Base-by-base conservation (phyloP, 1,284 basidiomycete species). In the Ustilago cynodontis region DNA sequence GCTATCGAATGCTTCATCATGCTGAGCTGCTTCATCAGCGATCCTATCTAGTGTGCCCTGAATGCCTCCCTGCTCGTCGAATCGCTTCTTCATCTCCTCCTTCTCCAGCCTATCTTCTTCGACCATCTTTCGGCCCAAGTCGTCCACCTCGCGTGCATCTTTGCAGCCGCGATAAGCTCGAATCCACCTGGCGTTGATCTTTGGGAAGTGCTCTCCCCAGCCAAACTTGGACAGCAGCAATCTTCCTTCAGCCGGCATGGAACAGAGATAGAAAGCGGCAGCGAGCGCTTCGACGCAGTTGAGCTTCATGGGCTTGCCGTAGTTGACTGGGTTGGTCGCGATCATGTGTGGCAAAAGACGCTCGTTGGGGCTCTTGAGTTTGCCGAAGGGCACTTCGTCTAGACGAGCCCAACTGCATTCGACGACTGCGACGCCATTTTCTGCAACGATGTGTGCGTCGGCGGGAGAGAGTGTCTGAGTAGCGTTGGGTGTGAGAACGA, bases 371-470 rank as follows among this genome's bases (percentile, higher is more conserved):
- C 93, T 94, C 22, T 93, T 90, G 81, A 98, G 96, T 87, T 97
- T 98, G 59, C 90, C 89, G 85, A 97, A 99, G 0, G 96, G 96
- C 2, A 98, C 92, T 75, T 98, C 95, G 60, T 95, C 93, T 8
- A 98, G 87, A 22, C 95, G 89, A 2, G 96, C 96, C 96, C 96
- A 99, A 4, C 94, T 95, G 86, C 95, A 98, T 85, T 99, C 96
- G 1, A 99, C 94, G 9, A 99, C 96, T 0, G 96, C 96, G 1
- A 98, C 87, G 0, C 96, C 96, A 45, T 89, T 88, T 66, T 90
- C 89, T 3, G 89, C 88, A 14, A 98, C 88, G 58, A 95, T 91
- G n/a, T 93, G 91, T 18, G 91, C 90, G 85, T 99, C 96, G 0
- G 92, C 90, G 0, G 94, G 94, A 53, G 92, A 93, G 29, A 98